These are phyloP conservation scores for Echites panduratus DNA, from an alignment of 257 asterid genomes.

Conservation along the genomic window DNA sequence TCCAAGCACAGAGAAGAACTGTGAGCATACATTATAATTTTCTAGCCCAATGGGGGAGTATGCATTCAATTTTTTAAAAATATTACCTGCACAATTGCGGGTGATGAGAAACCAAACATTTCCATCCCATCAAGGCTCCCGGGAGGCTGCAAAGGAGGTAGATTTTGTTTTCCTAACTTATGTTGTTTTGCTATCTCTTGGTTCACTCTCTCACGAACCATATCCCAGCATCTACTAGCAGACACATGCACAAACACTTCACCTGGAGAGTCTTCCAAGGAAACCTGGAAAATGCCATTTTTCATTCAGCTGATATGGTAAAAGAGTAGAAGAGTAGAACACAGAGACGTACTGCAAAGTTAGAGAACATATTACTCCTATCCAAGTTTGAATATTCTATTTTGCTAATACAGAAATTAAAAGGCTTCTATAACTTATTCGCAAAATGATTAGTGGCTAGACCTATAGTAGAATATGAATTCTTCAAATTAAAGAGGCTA, in stretches of 20 bases:
- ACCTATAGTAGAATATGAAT: neutral
- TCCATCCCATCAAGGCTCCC: slow-evolving; percentile 96
- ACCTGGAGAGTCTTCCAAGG: slow-evolving; percentile 59
- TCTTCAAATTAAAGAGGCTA: neutral
- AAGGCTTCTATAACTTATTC: too few species aligned
- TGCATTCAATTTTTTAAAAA: neutral
- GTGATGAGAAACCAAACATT: slow-evolving; percentile 95
- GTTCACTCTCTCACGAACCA: slow-evolving; percentile 90
- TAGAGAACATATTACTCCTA: neutral
- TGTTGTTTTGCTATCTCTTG: slow-evolving; percentile 77
- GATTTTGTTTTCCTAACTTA: slow-evolving; percentile 61
- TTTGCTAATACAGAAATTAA: too few species aligned
- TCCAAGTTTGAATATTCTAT: neutral
- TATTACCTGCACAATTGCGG: slow-evolving; percentile 76
- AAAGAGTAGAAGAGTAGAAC: slow-evolving; percentile 3
- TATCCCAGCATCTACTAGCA: slow-evolving; percentile 87
- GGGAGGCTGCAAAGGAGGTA: slow-evolving; percentile 96
- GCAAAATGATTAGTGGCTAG: neutral
- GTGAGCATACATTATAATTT: neutral
- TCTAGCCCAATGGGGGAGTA: neutral
- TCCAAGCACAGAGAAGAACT: neutral
- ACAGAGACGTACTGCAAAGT: neutral
- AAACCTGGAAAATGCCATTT: slow-evolving; percentile 45
- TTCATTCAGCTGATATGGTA: neutral
- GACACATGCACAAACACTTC: slow-evolving; percentile 78